Evolutionary conservation across 1,284 basidiomycete species (phyloP).

Genomic region (Exobasidium cylindrosporum): DNA sequence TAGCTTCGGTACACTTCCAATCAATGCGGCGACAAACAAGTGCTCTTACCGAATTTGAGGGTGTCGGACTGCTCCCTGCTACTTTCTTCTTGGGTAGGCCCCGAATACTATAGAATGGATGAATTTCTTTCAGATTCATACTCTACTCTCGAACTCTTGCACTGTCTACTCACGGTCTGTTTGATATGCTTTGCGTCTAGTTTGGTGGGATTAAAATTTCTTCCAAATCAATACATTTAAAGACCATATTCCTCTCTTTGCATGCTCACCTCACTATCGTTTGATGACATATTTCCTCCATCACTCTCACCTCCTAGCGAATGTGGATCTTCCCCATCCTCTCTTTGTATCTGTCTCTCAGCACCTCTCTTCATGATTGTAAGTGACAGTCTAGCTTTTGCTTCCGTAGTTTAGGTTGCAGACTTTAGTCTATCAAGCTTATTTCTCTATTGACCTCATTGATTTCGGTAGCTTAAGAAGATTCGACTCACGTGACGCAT

Average conservation of each 20-base stretch:
- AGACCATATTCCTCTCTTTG: no score
- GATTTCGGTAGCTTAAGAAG: no score
- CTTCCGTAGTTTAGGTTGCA: no score
- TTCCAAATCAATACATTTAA: background rate
- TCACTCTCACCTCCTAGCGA: slow-evolving; percentile 1
- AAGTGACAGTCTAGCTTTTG: background rate
- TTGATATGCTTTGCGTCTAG: background rate
- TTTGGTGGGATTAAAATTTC: background rate
- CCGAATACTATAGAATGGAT: background rate
- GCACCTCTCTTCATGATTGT: slow-evolving; percentile 12
- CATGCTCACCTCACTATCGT: background rate
- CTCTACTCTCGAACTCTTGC: background rate
- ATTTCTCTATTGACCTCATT: no score
- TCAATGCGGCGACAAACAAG: background rate
- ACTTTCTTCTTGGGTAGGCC: slow-evolving; percentile 9
- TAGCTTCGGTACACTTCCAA: background rate
- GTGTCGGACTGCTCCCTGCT: background rate
- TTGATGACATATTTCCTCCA: background rate
- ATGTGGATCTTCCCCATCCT: slow-evolving; percentile 13
- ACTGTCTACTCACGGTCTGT: slow-evolving; percentile 5
- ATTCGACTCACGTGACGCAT: no score
- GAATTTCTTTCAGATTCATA: background rate
- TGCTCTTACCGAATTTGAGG: background rate
- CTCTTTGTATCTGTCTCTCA: slow-evolving; percentile 8
- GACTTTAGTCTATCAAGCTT: no score